Conservation (phyloP, 1,284 basidiomycete species). For the Tylopilus orsonianus region DNA sequence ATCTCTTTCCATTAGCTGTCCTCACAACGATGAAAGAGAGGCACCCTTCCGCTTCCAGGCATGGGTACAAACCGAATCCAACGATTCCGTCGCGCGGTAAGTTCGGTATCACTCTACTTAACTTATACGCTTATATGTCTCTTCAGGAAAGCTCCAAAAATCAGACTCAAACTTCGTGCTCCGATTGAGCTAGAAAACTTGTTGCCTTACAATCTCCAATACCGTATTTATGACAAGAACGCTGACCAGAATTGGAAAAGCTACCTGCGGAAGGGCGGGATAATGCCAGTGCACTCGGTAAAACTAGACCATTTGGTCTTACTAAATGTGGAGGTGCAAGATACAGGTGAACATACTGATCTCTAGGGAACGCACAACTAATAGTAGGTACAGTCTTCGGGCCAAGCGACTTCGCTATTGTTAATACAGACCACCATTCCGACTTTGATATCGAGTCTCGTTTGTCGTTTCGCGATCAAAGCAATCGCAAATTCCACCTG, state of each 20-base stretch:
- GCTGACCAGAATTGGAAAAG: conserved; percentile 90
- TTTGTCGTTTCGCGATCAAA: conserved; percentile 73
- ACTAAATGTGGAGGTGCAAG: conserved; percentile 90
- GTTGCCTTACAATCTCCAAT: conserved; percentile 93
- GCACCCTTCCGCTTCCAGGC: conserved; percentile 96
- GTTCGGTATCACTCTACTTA: conserved; percentile 2
- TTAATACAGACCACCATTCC: conserved; percentile 91
- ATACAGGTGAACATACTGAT: conserved; percentile 61
- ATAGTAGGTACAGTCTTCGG: conserved; percentile 65
- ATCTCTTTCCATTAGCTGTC: conserved; percentile 83
- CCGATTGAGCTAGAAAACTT: conserved; percentile 97
- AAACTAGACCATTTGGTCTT: conserved; percentile 92
- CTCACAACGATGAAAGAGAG: conserved; percentile 79
- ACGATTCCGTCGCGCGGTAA: conserved; percentile 64
- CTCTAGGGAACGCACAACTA: neutral
- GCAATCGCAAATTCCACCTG: conserved; percentile 80
- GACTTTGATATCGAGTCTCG: conserved; percentile 84
- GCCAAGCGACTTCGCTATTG: conserved; percentile 97
- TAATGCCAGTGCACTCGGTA: conserved; percentile 97
- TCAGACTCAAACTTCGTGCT: conserved; percentile 87
- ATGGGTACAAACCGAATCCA: conserved; percentile 80
- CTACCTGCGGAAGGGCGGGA: conserved; percentile 90
- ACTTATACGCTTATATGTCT: conserved; percentile 4
- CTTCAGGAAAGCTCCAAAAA: conserved; percentile 79
- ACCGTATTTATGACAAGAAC: conserved; percentile 96